A percentile compares a stretch with the other conserved stretches of the same genome.
Conservation (phyloP, 768 basidiomycete genomes). For the Suillus plorans region DNA sequence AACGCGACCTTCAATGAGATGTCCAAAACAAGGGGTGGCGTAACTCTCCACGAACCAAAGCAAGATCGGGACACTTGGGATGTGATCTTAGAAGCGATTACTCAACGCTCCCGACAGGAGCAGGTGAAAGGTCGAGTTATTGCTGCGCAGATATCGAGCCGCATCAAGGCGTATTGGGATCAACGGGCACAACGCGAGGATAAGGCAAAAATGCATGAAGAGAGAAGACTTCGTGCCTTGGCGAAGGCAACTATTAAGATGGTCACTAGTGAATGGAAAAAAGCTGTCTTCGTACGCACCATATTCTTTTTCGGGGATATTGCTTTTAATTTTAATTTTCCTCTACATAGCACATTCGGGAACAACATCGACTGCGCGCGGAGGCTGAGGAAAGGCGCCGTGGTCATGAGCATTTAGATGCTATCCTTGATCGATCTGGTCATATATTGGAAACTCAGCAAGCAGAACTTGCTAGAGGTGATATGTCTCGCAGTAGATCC, state of each 20-base stretch:
- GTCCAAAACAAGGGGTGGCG: not conserved
- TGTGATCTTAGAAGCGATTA: slow-evolving; percentile 49
- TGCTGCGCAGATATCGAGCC: slow-evolving; percentile 59
- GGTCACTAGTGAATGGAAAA: slow-evolving; percentile 82
- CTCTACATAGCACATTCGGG: slow-evolving; percentile 62
- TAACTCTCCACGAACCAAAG: slow-evolving; percentile 19
- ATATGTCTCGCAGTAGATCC: slow-evolving; percentile 56
- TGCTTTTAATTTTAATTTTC: not conserved
- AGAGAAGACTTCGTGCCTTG: slow-evolving; percentile 60
- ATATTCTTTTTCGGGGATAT: slow-evolving; percentile 1
- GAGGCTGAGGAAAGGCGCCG: slow-evolving; percentile 78
- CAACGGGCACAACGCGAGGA: slow-evolving; percentile 61
- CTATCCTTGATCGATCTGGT: slow-evolving; percentile 86
- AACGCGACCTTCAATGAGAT: slow-evolving; percentile 25
- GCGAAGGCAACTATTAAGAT: slow-evolving; percentile 72
- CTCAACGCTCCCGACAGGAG: slow-evolving; percentile 22
- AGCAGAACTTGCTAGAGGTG: slow-evolving; percentile 57
- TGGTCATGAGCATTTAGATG: slow-evolving; percentile 86
- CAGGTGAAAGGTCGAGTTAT: slow-evolving; percentile 37
- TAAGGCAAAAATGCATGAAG: slow-evolving; percentile 56
- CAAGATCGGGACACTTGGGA: slow-evolving; percentile 56
- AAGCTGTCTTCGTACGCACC: slow-evolving; percentile 73
- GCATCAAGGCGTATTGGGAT: slow-evolving; percentile 77
- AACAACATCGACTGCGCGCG: slow-evolving; percentile 57
- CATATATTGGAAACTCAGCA: slow-evolving; percentile 85